Evolutionary conservation across 208 protist species (phyloP), one percentile per base, ranked within the genome.

Genomic region (Naegleria gruberi): DNA sequence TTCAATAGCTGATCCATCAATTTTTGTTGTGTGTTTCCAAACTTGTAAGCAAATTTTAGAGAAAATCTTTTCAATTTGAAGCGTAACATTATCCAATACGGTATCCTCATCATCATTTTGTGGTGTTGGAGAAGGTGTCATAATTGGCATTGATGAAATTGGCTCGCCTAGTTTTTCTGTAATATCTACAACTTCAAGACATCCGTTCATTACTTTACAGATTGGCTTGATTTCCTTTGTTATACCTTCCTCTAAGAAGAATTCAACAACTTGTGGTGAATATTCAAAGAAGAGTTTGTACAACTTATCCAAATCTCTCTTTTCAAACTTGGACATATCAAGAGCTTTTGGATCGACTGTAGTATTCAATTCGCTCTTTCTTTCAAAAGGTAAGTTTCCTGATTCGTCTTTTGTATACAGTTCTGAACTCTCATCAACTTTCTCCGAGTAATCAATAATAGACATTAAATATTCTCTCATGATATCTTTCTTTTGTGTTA

Each of bases 381-480:
- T 65, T 82, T 82, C 37, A 42, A 43, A 82, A 12, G 74, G 7
- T 42, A 43, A 41, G 23, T 42, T 19, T 6, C 8, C 8, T 82
- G 0, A 42, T 7, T 77, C 65, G 12, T 51, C 12, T 17, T 51
- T 51, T 17, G 46, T 17, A 12, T 4, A 17, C 12, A 51, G 12
- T 17, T 17, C 46, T 17, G 7, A 17, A 8, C 6, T 37, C 12
- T 19, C 34, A 37, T 77, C 65, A 8, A 77, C 17, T 77, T 30
- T 12, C 12, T 77, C 65, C 1, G 65, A 37, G 30, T 84, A 45
- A 88, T 88, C 84, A 37, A 65, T 65, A 40, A 88, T 42, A 6
- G 37, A 45, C 10, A 42, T n/a, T 42, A 88, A 65, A 88, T 88
- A 88, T 4, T 88, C 34, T 88, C 45, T 51, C 84, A 88, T 88